Base-by-base conservation (phyloP, 2,329 filamentous ascomycete genomes). In the Botrytis pseudocinerea region DNA sequence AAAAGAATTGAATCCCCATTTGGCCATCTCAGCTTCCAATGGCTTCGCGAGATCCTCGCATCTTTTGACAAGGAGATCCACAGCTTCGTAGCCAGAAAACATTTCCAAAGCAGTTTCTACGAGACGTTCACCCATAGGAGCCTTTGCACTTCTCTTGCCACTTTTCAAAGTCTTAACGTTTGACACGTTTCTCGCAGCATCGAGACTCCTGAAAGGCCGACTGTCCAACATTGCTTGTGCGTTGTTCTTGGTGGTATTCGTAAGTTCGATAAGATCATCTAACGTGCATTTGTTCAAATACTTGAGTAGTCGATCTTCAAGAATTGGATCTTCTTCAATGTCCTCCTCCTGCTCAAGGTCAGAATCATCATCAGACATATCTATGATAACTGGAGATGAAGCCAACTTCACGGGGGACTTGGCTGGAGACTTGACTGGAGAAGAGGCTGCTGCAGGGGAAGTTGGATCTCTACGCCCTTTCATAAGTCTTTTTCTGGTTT, bases 251-350 rank as follows among this genome's bases (percentile, higher is more conserved):
- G 92, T 91, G 74, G 92, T 90, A 46, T 90, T 91, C 0, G 93
- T 93, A 74, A 98, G 91, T 77, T 97, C 95, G 2, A 92, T 89
- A 60, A 99, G 87, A 73, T 95, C 93, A 51, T 91, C 88, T 16
- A 89, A 84, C 8, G 90, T 89, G 80, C 93, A 96, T 0, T 86
- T 89, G 79, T 98, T 98, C 82, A 99, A 90, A 79, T 94, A 97
- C 12, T 90, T 87, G 42, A 98, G 84, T 10, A 98, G 88, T 72
- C 87, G 87, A 7, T 79, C 79, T 44, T 89, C 85, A 59, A 89
- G 80, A 44, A 82, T 80, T 25, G 82, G 81, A 69, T 84, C 82
- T 40, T 84, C 83, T 61, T 83, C 83, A 7, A 79, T 75, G 48
- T 76, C 75, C 8, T 74, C 70, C 40, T 75, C 79, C 28, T 77